Conservation (phyloP, 2,329 filamentous ascomycete species). For the Macrophomina pseudophaseolina region DNA sequence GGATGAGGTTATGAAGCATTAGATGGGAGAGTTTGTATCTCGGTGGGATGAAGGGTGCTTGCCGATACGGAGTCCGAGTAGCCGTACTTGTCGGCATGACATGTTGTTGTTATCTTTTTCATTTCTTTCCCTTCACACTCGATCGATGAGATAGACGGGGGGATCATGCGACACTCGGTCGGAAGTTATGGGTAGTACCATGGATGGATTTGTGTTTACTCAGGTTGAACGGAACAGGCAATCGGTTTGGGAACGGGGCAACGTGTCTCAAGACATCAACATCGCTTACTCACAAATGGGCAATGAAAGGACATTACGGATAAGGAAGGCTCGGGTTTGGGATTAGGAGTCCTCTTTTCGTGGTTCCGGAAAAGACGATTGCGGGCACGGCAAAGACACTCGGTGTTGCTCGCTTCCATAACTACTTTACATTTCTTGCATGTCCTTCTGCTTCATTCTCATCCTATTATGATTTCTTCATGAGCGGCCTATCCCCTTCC, state of each 20-base stretch:
- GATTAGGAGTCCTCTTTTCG: not conserved
- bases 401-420: not conserved
- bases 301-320: not conserved
- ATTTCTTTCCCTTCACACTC: not conserved
- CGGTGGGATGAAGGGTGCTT: too few species aligned
- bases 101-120: not conserved
- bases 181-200: not conserved
- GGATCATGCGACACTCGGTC: not conserved
- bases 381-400: not conserved
- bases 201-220: not conserved
- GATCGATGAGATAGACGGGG: not conserved
- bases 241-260: not conserved
- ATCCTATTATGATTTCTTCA: not conserved
- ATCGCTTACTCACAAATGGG: not conserved
- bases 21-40: not conserved
- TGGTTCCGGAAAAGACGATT: too few species aligned
- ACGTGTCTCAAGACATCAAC: not conserved
- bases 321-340: not conserved
- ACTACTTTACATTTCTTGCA: not conserved
- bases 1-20: conserved; percentile 53
- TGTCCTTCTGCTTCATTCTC: not conserved
- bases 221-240: not conserved
- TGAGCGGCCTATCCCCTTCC: not conserved
- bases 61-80: not conserved
- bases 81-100: not conserved